Evolutionary conservation across 75 land plant species (phyloP).

Genomic region (Azolla pinnata): DNA sequence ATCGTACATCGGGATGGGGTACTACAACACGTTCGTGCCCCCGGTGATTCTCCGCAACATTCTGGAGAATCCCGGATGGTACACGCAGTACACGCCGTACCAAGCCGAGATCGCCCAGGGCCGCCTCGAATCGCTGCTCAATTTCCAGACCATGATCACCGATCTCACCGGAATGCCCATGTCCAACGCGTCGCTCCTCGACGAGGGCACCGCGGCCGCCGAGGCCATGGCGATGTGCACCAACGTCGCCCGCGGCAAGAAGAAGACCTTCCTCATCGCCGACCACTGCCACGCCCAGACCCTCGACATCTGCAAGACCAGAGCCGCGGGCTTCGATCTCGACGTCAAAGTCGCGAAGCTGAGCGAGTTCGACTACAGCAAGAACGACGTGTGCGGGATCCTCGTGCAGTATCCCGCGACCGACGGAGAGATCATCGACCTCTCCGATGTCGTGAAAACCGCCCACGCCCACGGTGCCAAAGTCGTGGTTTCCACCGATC

Average conservation of each 20-base stretch:
- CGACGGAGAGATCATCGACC: conserved; percentile 74
- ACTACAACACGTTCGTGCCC: conserved; percentile 81
- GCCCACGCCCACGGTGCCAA: conserved; percentile 90
- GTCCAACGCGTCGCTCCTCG: conserved; percentile 93
- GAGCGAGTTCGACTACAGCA: conserved; percentile 59
- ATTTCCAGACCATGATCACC: conserved; percentile 80
- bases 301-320: conserved; percentile 71
- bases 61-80: conserved; percentile 98
- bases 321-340: conserved; percentile 82
- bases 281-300: conserved; percentile 93
- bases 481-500: conserved; percentile 88
- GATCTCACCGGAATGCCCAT: conserved; percentile 94
- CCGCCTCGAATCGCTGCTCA: conserved; percentile 76
- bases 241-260: conserved; percentile 67
- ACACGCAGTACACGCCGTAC: conserved; percentile 98
- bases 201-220: conserved; percentile 97
- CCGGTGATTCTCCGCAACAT: conserved; percentile 87
- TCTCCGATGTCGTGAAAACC: conserved; percentile 56
- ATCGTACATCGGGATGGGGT: conserved; percentile 98
- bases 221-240: conserved; percentile 99
- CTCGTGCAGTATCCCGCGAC: conserved; percentile 96
- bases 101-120: conserved; percentile 99
- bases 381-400: conserved; percentile 90
- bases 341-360: conserved; percentile 53
- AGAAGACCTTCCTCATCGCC: conserved; percentile 81